A percentile compares a stretch with the other conserved stretches of the same genome.
Evolutionary conservation across 306 rosid species (phyloP).

Genomic region (Dalbergia cultrata): DNA sequence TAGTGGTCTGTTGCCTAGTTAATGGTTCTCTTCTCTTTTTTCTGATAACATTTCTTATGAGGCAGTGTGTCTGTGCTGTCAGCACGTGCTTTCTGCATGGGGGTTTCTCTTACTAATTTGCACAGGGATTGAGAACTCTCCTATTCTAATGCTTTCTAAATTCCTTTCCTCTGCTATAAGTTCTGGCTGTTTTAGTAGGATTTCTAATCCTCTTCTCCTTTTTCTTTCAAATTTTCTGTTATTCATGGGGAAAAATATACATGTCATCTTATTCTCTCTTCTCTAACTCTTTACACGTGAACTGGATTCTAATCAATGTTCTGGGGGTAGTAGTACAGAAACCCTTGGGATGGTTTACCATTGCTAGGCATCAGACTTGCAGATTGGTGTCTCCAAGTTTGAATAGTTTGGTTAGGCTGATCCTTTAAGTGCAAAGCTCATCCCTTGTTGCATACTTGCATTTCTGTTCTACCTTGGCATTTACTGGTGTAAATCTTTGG

Average conservation of each 20-base stretch:
- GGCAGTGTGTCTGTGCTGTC: neutral
- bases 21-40: slow-evolving; percentile 19
- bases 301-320: slow-evolving; percentile 20
- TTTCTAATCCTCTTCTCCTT: slow-evolving; percentile 20
- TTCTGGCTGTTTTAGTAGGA: slow-evolving; percentile 15
- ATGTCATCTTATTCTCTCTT: neutral
- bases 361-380: slow-evolving; percentile 12
- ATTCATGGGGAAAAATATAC: neutral
- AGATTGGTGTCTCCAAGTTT: slow-evolving; percentile 31
- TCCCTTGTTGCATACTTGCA: slow-evolving; percentile 22
- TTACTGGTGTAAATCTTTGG: slow-evolving; percentile 4
- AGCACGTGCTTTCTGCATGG: slow-evolving; percentile 21
- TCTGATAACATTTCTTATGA: slow-evolving; percentile 16
- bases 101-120: slow-evolving; percentile 15
- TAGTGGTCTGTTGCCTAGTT: slow-evolving; percentile 33
- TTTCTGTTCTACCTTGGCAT: slow-evolving; percentile 6
- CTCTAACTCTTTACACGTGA: neutral
- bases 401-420: slow-evolving; percentile 31
- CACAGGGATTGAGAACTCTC: slow-evolving; percentile 25
- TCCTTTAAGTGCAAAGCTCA: slow-evolving; percentile 33
- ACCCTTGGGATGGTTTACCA: slow-evolving; percentile 3
- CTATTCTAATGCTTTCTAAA: slow-evolving; percentile 16
- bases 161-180: slow-evolving; percentile 1
- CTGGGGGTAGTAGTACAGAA: neutral
- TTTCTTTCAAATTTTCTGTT: neutral